Evolutionary conservation across 2,329 filamentous ascomycete genomes (phyloP).

Genomic region (Claviceps sorghi): DNA sequence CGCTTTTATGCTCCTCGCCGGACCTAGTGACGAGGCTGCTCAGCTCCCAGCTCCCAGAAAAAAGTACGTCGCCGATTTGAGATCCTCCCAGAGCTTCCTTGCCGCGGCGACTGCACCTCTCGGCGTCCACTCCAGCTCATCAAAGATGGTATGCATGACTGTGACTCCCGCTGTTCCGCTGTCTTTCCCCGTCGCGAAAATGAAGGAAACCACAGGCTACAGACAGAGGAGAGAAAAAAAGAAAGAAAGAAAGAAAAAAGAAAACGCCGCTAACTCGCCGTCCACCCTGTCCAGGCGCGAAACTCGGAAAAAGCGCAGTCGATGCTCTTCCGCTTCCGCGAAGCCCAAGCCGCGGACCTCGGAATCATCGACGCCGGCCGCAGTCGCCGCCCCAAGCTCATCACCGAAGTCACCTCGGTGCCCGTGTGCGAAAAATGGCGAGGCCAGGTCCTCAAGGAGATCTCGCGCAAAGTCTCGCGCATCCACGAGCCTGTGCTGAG

Average conservation of each 20-base stretch:
- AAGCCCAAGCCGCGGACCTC: conserved; percentile 87
- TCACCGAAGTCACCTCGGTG: conserved; percentile 73
- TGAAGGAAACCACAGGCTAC: neutral
- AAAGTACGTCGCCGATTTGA: neutral
- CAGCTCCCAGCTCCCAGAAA: neutral
- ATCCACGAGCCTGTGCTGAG: conserved; percentile 86
- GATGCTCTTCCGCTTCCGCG: conserved; percentile 99
- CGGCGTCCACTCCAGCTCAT: neutral
- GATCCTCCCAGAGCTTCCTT: neutral
- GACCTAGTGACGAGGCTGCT: neutral
- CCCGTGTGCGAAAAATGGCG: conserved; percentile 94
- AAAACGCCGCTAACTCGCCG: neutral
- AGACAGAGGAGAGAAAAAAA: too few relatives aligned
- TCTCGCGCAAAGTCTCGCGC: conserved; percentile 87
- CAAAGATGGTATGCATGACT: conserved; percentile 1
- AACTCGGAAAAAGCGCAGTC: conserved; percentile 98
- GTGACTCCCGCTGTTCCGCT: neutral
- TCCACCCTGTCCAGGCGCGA: conserved; percentile 49
- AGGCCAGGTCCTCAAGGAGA: conserved; percentile 91
- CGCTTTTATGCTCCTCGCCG: neutral
- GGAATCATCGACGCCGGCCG: conserved; percentile 91
- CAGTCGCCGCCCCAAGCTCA: conserved; percentile 77
- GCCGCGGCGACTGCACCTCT: neutral
- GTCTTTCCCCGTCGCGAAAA: neutral
- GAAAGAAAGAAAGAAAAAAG: neutral